These are phyloP conservation scores for Phytophthora brassicae DNA, from an alignment of 352 stramenopile genomes.

Conservation along the genomic window DNA sequence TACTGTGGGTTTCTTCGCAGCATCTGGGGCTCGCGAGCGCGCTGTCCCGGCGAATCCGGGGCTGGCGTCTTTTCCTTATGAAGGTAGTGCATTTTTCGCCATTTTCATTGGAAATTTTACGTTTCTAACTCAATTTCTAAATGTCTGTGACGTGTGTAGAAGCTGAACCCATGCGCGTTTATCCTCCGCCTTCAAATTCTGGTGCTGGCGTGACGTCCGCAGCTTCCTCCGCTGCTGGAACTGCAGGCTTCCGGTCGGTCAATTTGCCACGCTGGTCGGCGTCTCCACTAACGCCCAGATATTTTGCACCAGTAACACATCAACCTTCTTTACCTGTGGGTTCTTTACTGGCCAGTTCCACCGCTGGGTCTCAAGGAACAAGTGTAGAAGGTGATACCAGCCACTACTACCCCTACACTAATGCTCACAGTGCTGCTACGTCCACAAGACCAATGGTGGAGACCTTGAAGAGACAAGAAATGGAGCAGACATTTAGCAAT, in stretches of 20 bases:
- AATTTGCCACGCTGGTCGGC: constrained; percentile 24
- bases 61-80: constrained; percentile 26
- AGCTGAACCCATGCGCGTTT: constrained; percentile 22
- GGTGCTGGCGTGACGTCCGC: constrained; percentile 1
- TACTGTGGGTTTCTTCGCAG: constrained; percentile 11
- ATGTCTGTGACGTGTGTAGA: constrained; percentile 12
- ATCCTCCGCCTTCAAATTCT: constrained; percentile 12
- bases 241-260: constrained; percentile 13
- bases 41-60: constrained; percentile 16
- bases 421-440: constrained; percentile 9
- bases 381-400: not conserved
- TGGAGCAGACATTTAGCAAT: constrained; percentile 3
- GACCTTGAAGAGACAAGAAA: constrained; percentile 4
- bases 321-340: constrained; percentile 15
- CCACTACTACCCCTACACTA: constrained; percentile 21
- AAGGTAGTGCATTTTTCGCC: constrained; percentile 19
- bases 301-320: constrained; percentile 20
- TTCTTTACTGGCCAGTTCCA: constrained; percentile 14
- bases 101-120: not conserved
- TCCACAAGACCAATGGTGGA: constrained; percentile 11
- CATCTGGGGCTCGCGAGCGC: constrained; percentile 11
- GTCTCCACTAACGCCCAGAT: constrained; percentile 30
- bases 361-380: constrained; percentile 2
- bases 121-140: not conserved
- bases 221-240: constrained; percentile 11